These are phyloP conservation scores for Hemisphaericaspora xylofermentans DNA, from an alignment of 1,139 yeast genomes.

Conservation along the genomic window DNA sequence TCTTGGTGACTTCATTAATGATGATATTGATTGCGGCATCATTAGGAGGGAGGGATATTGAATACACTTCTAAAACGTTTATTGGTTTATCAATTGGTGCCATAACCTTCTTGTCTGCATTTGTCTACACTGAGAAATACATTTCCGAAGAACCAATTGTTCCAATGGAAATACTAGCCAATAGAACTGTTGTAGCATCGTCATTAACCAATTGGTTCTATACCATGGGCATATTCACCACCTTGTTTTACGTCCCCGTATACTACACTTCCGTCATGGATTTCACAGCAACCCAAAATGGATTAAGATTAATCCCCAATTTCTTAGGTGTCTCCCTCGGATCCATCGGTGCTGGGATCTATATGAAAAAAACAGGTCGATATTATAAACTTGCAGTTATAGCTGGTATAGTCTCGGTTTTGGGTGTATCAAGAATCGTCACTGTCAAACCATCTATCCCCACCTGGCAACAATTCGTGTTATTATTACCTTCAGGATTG, in stretches of 20 bases:
- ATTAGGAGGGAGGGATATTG: constrained; percentile 60
- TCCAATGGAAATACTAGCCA: constrained; percentile 55
- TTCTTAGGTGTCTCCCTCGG: constrained; percentile 71
- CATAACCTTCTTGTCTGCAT: constrained; percentile 23
- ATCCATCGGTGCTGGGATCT: constrained; percentile 65
- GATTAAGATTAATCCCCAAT: constrained; percentile 62
- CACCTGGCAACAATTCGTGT: constrained; percentile 28
- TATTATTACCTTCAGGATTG: constrained; percentile 50
- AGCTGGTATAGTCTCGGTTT: constrained; percentile 43
- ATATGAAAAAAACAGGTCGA: constrained; percentile 68
- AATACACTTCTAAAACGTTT: constrained; percentile 37
- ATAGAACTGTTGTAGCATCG: constrained; percentile 62
- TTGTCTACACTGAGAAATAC: constrained; percentile 53
- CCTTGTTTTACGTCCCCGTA: constrained; percentile 63
- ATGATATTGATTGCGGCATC: constrained; percentile 63
- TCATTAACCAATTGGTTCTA: constrained; percentile 68
- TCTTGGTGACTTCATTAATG: constrained; percentile 57
- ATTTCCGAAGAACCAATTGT: constrained; percentile 67
- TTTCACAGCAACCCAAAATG: constrained; percentile 58
- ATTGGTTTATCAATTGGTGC: constrained; percentile 24
- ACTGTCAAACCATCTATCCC: constrained; percentile 44
- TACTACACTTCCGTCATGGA: constrained; percentile 58
- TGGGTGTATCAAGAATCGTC: constrained; percentile 46
- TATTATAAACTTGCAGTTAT: constrained; percentile 52
- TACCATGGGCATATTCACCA: constrained; percentile 55